Base-by-base conservation (phyloP, 768 basidiomycete species). In the Cyathus striatus region DNA sequence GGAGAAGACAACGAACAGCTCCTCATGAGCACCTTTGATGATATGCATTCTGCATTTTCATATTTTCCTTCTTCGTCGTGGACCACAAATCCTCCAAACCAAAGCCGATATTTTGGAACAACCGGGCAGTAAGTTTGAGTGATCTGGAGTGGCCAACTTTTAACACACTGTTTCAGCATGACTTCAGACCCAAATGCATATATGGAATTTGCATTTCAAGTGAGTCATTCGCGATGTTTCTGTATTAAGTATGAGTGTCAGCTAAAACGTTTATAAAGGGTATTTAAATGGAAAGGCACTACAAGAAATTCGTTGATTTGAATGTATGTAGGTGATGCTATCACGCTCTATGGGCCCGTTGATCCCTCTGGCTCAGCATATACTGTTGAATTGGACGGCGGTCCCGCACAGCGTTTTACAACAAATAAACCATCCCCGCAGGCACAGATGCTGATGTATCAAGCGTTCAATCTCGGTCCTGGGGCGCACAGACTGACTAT, bases 301-400 rank as follows among this genome's bases (percentile, higher is more conserved):
- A 44, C 45, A 37, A 27, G 9, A n/a, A n/a, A 6, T 9, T 12
- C 9, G 17, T 27, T 27, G 40, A 53, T 48, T 49, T 10, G 23
- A 18, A 3, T 17, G 3, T 30, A 17, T 6, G 21, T 43, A 69
- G 75, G 72, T 33, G 68, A 69, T 45, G 69, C 64, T 10, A 62
- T 77, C n/a, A 68, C 66, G 1, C 38, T 76, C 6, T 75, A 68
- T 40, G 71, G 75, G 14, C 60, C 73, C 7, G 60, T 68, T 1
- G 61, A 66, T 16, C 64, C 68, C 16, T 43, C 48, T 3, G 60
- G 59, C 23, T 57, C 65, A 17, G 54, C 56, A 3, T 73, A 69
- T 44, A 49, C 54, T 0, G 63, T 65, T 17, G 56, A 64, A 44
- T 22, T 72, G 35, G 66, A 70, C 35, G 58, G 58, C 16, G 62